Conservation (phyloP, 2,329 filamentous ascomycete species). For the Pseudogymnoascus sp. region DNA sequence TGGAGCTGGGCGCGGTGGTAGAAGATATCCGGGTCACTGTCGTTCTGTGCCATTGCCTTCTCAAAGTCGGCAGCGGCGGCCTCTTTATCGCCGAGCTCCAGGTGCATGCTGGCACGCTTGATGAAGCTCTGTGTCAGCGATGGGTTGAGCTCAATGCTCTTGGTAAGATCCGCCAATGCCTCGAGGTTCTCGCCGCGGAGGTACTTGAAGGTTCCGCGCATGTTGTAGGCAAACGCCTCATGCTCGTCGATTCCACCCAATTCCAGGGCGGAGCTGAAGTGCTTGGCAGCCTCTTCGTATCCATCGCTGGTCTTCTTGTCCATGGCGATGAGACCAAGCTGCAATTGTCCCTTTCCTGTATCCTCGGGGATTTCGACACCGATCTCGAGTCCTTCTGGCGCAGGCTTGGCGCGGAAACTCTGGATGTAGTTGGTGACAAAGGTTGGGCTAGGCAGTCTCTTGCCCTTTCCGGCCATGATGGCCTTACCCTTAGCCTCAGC, state of each 20-base stretch:
- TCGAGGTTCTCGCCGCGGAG: conserved; percentile 79
- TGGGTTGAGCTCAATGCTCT: conserved; percentile 85
- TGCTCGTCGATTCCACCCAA: conserved; percentile 70
- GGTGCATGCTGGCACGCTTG: conserved; percentile 95
- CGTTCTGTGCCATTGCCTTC: conserved; percentile 75
- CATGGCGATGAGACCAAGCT: conserved; percentile 73
- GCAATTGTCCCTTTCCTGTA: conserved; percentile 77
- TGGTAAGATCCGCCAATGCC: conserved; percentile 79
- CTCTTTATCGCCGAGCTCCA: conserved; percentile 85
- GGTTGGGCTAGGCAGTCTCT: conserved; percentile 87
- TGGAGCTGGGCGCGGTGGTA: conserved; percentile 98
- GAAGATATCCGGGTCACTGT: conserved; percentile 90
- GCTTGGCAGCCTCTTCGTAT: conserved; percentile 78
- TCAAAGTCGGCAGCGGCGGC: conserved; percentile 83
- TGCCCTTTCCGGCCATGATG: conserved; percentile 70
- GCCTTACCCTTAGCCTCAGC: conserved; percentile 89
- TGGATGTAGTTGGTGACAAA: conserved; percentile 99
- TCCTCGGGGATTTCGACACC: conserved; percentile 68
- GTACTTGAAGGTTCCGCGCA: conserved; percentile 93
- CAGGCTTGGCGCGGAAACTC: conserved; percentile 81
- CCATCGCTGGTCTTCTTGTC: conserved; percentile 81
- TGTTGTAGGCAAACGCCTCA: conserved; percentile 90
- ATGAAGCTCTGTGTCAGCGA: conserved; percentile 93
- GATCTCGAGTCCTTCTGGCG: conserved; percentile 77
- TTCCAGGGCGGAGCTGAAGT: conserved; percentile 84